phyloP scores from a whole-genome alignment of 75 land plant genomes.

The Sequoiadendron giganteum region DNA sequence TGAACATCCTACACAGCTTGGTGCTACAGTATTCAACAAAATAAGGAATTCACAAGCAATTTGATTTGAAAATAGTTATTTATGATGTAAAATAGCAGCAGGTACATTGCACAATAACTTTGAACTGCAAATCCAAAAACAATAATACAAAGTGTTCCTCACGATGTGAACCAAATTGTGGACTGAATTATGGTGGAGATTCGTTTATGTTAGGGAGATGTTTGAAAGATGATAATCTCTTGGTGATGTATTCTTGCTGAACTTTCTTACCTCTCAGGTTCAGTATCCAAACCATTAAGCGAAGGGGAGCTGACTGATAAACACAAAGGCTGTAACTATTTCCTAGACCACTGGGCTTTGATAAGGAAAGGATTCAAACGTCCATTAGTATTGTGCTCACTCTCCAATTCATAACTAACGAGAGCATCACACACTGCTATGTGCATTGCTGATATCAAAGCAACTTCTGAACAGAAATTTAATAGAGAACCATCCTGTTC shows the following conservation, averaged over 20 bases:
- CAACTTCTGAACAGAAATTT: neutral
- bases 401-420: neutral
- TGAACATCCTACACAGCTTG: neutral
- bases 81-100: neutral
- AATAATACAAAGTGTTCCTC: neutral
- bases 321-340: neutral
- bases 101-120: neutral
- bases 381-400: neutral
- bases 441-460: neutral
- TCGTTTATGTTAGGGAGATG: neutral
- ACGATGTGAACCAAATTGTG: neutral
- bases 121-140: neutral
- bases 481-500: neutral
- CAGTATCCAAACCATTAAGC: neutral
- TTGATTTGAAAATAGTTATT: neutral
- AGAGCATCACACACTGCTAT: neutral
- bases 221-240: neutral
- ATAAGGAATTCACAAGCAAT: neutral
- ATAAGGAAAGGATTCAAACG: neutral
- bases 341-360: neutral
- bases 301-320: neutral
- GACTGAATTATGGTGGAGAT: neutral
- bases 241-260: neutral
- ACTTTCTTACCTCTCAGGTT: neutral
- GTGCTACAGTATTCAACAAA: neutral